Percentiles rank a stretch among this genome's conserved stretches.
Evolutionary conservation across 1,284 basidiomycete species (phyloP).

Genomic region (Fomitopsis schrenkii): DNA sequence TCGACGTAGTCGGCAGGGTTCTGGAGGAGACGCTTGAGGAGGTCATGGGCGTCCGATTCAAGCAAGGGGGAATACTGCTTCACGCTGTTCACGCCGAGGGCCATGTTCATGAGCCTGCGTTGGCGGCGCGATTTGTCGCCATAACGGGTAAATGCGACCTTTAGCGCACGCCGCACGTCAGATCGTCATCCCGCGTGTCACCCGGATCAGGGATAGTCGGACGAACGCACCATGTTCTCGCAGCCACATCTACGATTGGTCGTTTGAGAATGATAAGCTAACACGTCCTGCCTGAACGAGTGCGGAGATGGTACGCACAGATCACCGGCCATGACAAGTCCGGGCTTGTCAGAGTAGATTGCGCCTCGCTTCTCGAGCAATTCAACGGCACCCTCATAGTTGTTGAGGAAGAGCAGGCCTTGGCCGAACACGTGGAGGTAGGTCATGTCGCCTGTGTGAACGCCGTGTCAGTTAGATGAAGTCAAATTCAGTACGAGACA

Average conservation of each 20-base stretch:
- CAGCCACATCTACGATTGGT: slow-evolving; percentile 49
- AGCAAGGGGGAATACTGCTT: slow-evolving; percentile 56
- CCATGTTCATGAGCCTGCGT: slow-evolving; percentile 59
- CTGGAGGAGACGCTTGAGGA: slow-evolving; percentile 28
- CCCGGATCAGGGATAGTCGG: slow-evolving; percentile 4
- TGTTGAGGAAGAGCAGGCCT: slow-evolving; percentile 62
- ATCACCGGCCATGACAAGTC: slow-evolving; percentile 58
- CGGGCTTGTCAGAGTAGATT: slow-evolving; percentile 70
- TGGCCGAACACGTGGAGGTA: slow-evolving; percentile 66
- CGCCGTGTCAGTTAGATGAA: not conserved
- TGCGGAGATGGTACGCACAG: slow-evolving; percentile 31
- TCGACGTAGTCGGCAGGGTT: slow-evolving; percentile 27
- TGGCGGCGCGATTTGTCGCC: slow-evolving; percentile 60
- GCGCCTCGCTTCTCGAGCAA: slow-evolving; percentile 63
- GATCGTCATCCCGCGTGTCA: slow-evolving; percentile 4
- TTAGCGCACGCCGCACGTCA: not conserved
- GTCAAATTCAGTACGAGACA: not conserved
- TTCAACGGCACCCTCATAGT: slow-evolving; percentile 51
- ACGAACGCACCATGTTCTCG: slow-evolving; percentile 53
- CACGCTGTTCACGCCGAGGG: slow-evolving; percentile 49
- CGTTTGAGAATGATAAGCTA: slow-evolving; percentile 9
- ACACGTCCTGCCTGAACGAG: slow-evolving; percentile 2
- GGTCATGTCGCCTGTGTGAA: slow-evolving; percentile 51
- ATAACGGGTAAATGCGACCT: slow-evolving; percentile 67
- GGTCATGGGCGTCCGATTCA: slow-evolving; percentile 39